Conservation (phyloP, 106 monocot species). For the Ottelia alismoides region DNA sequence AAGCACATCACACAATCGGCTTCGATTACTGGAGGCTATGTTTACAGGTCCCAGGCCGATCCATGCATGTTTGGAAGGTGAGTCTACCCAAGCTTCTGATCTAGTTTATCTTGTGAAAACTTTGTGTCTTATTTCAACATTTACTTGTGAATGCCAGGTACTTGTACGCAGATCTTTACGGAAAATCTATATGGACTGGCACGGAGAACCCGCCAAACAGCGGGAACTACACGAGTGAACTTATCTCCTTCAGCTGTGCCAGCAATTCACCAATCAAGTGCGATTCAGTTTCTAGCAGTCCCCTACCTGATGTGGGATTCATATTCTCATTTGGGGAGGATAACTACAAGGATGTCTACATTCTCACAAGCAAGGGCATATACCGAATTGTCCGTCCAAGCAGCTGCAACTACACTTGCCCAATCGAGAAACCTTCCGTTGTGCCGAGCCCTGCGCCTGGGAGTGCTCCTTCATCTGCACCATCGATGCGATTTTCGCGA, state of each 20-base stretch:
- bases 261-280: conserved; percentile 64
- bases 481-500: too few species aligned
- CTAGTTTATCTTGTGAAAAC: background rate
- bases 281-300: conserved; percentile 25
- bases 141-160: conserved; percentile 28
- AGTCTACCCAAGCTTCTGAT: background rate
- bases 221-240: conserved; percentile 55
- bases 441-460: conserved; percentile 14
- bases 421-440: conserved; percentile 24
- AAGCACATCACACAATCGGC: conserved; percentile 56
- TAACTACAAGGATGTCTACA: conserved; percentile 46
- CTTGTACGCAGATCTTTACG: conserved; percentile 71
- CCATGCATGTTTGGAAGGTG: conserved; percentile 95
- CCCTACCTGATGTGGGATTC: conserved; percentile 50
- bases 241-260: conserved; percentile 50
- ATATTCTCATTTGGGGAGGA: conserved; percentile 81
- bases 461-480: background rate
- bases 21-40: conserved; percentile 73
- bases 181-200: conserved; percentile 8
- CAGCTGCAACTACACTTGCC: conserved; percentile 57
- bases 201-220: conserved; percentile 29
- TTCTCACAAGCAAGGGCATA: conserved; percentile 60
- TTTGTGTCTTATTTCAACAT: background rate
- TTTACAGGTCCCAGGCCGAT: conserved; percentile 61
- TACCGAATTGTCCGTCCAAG: conserved; percentile 81